Evolutionary conservation across 1,139 yeast genomes (phyloP).

Genomic region (Taiozyma sp.): DNA sequence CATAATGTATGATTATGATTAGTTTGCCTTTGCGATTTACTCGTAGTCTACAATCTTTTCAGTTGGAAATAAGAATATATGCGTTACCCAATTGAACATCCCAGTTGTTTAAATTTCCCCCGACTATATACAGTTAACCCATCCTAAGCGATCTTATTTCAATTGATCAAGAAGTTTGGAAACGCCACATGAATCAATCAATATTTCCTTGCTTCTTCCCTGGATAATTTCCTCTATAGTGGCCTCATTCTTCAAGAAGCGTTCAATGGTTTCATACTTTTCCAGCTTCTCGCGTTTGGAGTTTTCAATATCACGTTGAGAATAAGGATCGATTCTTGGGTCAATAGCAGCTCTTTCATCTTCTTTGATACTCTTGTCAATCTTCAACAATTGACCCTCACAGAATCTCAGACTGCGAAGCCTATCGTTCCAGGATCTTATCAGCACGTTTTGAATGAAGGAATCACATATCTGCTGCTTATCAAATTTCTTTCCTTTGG

Average conservation of each 20-base stretch:
- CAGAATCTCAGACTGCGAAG: conserved; percentile 34
- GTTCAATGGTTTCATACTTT: conserved; percentile 26
- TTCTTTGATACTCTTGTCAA: conserved; percentile 23
- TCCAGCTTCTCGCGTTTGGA: conserved; percentile 25
- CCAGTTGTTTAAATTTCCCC: background rate
- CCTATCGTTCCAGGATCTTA: conserved; percentile 40
- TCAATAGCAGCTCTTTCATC: conserved; percentile 22
- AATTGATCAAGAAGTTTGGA: conserved; percentile 1
- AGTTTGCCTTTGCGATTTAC: background rate
- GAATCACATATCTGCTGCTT: conserved; percentile 26
- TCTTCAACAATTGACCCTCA: conserved; percentile 27
- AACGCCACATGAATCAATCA: conserved; percentile 32
- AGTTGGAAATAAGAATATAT: no score
- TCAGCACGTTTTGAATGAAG: conserved; percentile 30
- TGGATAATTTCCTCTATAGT: conserved; percentile 36
- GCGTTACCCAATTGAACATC: background rate
- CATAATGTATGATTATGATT: conserved; percentile 1
- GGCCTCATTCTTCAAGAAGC: conserved; percentile 35
- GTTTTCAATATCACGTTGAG: conserved; percentile 31
- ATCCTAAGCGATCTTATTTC: background rate
- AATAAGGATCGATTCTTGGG: conserved; percentile 42
- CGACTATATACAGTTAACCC: background rate
- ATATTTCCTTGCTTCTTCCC: conserved; percentile 29
- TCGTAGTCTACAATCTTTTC: background rate
- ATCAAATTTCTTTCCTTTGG: conserved; percentile 2